phyloP scores from a whole-genome alignment of 352 stramenopile genomes.

The Globisporangium megalacanthum region DNA sequence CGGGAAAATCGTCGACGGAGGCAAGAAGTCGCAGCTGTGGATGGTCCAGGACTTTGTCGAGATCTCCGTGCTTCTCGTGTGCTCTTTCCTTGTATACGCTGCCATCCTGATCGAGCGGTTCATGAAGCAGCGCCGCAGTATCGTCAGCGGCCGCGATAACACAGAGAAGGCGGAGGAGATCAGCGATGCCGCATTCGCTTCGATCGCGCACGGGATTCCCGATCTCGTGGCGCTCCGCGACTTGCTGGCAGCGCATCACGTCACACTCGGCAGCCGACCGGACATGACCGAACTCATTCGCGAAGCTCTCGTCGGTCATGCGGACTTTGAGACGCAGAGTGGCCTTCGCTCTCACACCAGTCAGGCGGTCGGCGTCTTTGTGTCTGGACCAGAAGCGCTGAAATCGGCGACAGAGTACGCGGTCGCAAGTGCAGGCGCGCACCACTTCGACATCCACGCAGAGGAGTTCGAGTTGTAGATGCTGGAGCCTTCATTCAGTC shows the following conservation, averaged over 20 bases:
- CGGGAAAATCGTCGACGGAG: slow-evolving; percentile 18
- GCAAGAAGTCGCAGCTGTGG: slow-evolving; percentile 27
- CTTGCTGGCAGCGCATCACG: slow-evolving; percentile 20
- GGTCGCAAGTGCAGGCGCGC: no score
- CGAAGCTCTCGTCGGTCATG: no score
- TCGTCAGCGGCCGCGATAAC: no score
- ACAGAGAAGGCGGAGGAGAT: neutral
- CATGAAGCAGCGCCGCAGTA: slow-evolving; percentile 2
- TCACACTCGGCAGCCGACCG: slow-evolving; percentile 23
- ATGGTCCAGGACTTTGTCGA: slow-evolving; percentile 24
- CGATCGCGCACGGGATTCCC: neutral
- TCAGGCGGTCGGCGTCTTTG: no score
- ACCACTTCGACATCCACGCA: no score
- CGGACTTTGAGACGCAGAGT: no score
- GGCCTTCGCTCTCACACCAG: no score
- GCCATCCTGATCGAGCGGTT: slow-evolving; percentile 4
- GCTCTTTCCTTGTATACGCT: slow-evolving; percentile 3
- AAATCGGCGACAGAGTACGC: no score
- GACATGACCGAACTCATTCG: slow-evolving; percentile 17
- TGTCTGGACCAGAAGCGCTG: no score
- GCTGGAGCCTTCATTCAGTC: no score
- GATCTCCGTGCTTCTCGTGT: slow-evolving; percentile 18
- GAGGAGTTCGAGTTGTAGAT: no score
- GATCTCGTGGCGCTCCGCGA: slow-evolving; percentile 25
- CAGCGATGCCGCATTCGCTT: neutral